Evolutionary conservation across 495 filamentous ascomycete genomes (phyloP), one percentile per base, ranked within the genome.

Genomic region (Tetracladium marchalianum): DNA sequence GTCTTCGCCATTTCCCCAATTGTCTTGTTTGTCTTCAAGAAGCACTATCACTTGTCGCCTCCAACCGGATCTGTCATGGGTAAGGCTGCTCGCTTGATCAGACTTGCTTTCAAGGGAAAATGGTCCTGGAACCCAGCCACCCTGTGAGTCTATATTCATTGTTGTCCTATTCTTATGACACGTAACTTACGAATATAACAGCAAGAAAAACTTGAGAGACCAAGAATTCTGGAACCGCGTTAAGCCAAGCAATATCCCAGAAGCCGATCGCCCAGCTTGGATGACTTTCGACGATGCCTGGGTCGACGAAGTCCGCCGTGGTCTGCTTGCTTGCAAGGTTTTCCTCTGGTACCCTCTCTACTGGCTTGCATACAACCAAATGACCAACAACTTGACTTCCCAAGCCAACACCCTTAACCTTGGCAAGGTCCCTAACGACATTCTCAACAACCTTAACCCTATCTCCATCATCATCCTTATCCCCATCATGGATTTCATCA

Each of bases 391-490:
- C 64, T 64, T 90, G n/a, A 78, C 75, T 32, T 84, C 80, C 9
- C 84, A 86, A 61, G 85, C 85, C 2, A 77, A 77, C 6, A 79
- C 76, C 6, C 84, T 90, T 82, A 52, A 66, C 7, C 71, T 86
- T 11, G 72, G 74, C 39, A 81, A 82, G 11, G 73, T 87, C 0
- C 86, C 86, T 42, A 87, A 90, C 64, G 86, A 92, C 56, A 71
- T 90, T 19, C 68, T 90, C 54, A 75, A 74, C 52, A 92, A 90
- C 59, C 72, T 92, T 24, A 80, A 90, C 59, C 84, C 86, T 11
- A 66, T 90, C 47, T 70, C 82, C 1, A 64, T 90, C 33, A 74
- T 90, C 59, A 84, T 92, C 61, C 73, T 89, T 50, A 87, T 90
- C 44, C 86, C 86, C 8, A 72, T 90, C 45, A 70, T 75, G 51